Conservation (phyloP, 1,284 basidiomycete genomes). For the Athelia psychrophila region DNA sequence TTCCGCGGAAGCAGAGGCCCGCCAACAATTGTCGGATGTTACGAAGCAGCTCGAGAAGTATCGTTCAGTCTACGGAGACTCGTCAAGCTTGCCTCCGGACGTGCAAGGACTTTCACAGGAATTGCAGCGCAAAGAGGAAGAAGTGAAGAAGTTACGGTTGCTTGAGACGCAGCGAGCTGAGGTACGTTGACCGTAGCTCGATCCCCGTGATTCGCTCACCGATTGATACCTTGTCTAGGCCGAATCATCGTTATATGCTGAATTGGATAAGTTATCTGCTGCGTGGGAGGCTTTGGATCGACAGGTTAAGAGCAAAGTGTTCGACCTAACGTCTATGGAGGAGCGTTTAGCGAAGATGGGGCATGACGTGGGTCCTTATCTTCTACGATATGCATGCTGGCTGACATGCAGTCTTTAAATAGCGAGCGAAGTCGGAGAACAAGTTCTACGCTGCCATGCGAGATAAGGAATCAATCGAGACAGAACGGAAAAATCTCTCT, state of each 20-base stretch:
- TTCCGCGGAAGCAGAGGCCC: constrained; percentile 49
- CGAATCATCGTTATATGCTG: constrained; percentile 78
- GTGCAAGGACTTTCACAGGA: constrained; percentile 46
- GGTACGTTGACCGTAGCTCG: constrained; percentile 27
- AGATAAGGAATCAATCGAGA: constrained; percentile 81
- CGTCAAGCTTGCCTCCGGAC: constrained; percentile 48
- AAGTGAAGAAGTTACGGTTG: constrained; percentile 56
- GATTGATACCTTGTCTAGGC: constrained; percentile 38
- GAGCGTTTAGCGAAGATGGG: constrained; percentile 64
- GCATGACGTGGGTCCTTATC: constrained; percentile 53
- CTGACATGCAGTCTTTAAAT: constrained; percentile 7
- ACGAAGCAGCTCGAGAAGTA: constrained; percentile 56
- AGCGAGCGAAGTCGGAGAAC: constrained; percentile 94
- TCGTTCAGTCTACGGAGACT: constrained; percentile 59
- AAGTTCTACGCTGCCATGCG: constrained; percentile 93
- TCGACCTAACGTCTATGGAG: constrained; percentile 77
- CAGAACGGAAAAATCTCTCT: constrained; percentile 69
- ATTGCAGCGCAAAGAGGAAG: constrained; percentile 62
- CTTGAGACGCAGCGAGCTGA: constrained; percentile 51
- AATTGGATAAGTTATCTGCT: constrained; percentile 83
- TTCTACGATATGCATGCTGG: background rate
- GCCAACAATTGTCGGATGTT: constrained; percentile 46
- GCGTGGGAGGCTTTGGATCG: constrained; percentile 88
- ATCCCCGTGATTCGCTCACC: background rate
- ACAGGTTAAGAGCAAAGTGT: constrained; percentile 82